Evolutionary conservation across 139 green algal genomes (phyloP).

Genomic region (Dunaliella sp.): DNA sequence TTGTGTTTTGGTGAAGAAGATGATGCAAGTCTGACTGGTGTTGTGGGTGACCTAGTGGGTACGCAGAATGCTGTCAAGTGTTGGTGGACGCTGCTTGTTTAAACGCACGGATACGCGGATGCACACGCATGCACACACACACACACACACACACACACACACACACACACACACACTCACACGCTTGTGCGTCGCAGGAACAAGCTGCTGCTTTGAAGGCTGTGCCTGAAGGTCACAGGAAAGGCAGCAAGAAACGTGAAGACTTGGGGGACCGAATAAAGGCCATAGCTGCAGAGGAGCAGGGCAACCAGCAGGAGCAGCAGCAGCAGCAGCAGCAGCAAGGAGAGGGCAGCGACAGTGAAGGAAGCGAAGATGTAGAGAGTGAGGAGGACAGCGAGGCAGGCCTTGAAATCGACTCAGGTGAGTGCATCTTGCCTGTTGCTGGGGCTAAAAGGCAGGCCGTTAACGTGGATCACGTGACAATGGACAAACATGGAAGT

Average conservation of each 20-base stretch:
- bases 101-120: too few species aligned
- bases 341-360: constrained; percentile 6
- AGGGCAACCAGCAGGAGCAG: constrained; percentile 18
- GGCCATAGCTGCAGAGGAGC: constrained; percentile 33
- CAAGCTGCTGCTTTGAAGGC: neutral
- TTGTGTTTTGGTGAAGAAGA: too few species aligned
- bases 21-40: too few species aligned
- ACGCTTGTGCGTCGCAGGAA: neutral
- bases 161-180: neutral
- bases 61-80: too few species aligned
- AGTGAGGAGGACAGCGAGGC: constrained; percentile 11
- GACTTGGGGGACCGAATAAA: constrained; percentile 31
- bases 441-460: too few species aligned
- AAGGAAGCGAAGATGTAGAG: constrained; percentile 20
- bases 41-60: too few species aligned
- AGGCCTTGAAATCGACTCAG: neutral
- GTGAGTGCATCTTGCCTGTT: neutral
- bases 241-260: neutral
- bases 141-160: neutral
- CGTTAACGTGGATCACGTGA: too few species aligned
- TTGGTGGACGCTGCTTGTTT: too few species aligned
- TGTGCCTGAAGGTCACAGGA: neutral
- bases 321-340: constrained; percentile 17
- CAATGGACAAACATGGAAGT: too few species aligned
- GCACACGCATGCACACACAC: neutral